Percentiles rank a stretch among this genome's conserved stretches.
phyloP scores from a whole-genome alignment of 176 grass and related monocot genomes.

The Stipa capillata region DNA sequence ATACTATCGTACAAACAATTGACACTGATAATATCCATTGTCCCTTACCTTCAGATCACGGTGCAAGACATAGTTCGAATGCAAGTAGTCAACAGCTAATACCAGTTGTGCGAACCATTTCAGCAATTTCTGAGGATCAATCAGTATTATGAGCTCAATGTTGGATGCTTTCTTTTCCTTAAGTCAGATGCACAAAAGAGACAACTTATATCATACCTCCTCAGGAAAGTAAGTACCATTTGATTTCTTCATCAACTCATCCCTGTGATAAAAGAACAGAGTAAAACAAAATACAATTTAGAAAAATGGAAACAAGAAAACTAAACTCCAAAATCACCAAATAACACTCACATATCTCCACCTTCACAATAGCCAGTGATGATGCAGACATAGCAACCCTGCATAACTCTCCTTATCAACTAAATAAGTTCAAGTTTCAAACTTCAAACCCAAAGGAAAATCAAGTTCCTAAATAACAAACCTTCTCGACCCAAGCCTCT shows the following conservation, averaged over 20 bases:
- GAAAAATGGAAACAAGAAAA: neutral
- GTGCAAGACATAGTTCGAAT: constrained; percentile 94
- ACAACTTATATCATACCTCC: constrained; percentile 49
- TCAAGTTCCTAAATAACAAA: neutral
- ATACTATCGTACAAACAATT: neutral
- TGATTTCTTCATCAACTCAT: constrained; percentile 89
- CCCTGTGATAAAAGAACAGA: constrained; percentile 36
- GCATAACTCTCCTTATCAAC: constrained; percentile 24
- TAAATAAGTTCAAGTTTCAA: constrained; percentile 3
- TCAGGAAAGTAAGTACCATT: constrained; percentile 83
- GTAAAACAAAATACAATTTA: neutral
- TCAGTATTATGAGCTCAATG: neutral
- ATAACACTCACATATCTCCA: constrained; percentile 83
- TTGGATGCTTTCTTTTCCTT: neutral
- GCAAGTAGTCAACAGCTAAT: constrained; percentile 89
- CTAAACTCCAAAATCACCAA: neutral
- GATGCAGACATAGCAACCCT: constrained; percentile 99
- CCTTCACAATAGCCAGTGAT: constrained; percentile 98
- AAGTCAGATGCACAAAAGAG: neutral
- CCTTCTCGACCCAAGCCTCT: constrained; percentile 99
- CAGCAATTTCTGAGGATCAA: constrained; percentile 66
- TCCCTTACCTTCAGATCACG: constrained; percentile 79
- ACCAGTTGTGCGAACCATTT: constrained; percentile 91
- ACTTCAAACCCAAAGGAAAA: neutral
- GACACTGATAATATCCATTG: neutral